These are phyloP conservation scores for Cercospora sp. DNA, from an alignment of 2,329 filamentous ascomycete species.

Conservation along the genomic window DNA sequence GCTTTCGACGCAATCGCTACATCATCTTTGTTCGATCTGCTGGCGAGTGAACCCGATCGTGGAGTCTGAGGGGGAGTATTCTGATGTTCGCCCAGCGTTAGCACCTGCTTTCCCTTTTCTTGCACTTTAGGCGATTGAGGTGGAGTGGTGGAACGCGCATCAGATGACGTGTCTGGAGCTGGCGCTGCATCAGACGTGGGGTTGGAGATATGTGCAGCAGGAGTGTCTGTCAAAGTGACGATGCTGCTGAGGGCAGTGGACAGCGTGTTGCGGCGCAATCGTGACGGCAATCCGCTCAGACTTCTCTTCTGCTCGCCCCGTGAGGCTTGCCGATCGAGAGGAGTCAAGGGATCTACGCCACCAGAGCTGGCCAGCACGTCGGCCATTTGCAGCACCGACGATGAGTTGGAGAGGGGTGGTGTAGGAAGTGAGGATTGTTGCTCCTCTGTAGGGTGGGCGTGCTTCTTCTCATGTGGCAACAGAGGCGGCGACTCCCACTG, in stretches of 20 bases:
- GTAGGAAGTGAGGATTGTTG: constrained; percentile 41
- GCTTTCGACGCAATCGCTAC: constrained; percentile 33
- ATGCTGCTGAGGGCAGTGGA: constrained; percentile 64
- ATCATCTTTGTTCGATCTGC: constrained; percentile 41
- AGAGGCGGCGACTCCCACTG: constrained; percentile 37
- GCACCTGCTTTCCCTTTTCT: constrained; percentile 66
- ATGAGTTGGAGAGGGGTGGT: constrained; percentile 45
- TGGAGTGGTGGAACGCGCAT: constrained; percentile 45
- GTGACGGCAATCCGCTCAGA: constrained; percentile 30
- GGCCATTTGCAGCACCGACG: constrained; percentile 40
- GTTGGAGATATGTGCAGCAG: constrained; percentile 71
- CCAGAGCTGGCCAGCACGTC: constrained; percentile 30
- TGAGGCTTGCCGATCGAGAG: constrained; percentile 32
- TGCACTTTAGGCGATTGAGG: constrained; percentile 51
- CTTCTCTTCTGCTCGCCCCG: constrained; percentile 31
- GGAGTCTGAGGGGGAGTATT: constrained; percentile 90
- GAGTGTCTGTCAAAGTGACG: constrained; percentile 59
- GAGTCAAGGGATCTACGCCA: constrained; percentile 19
- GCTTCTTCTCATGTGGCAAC: constrained; percentile 41
- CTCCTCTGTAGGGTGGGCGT: constrained; percentile 19
- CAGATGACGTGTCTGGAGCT: constrained; percentile 55
- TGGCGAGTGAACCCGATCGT: constrained; percentile 74
- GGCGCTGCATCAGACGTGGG: constrained; percentile 58
- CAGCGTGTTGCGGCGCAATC: constrained; percentile 42
- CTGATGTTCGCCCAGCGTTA: constrained; percentile 84